Evolutionary conservation across 176 grass and related monocot genomes (phyloP).

Genomic region (Paspalum vaginatum): DNA sequence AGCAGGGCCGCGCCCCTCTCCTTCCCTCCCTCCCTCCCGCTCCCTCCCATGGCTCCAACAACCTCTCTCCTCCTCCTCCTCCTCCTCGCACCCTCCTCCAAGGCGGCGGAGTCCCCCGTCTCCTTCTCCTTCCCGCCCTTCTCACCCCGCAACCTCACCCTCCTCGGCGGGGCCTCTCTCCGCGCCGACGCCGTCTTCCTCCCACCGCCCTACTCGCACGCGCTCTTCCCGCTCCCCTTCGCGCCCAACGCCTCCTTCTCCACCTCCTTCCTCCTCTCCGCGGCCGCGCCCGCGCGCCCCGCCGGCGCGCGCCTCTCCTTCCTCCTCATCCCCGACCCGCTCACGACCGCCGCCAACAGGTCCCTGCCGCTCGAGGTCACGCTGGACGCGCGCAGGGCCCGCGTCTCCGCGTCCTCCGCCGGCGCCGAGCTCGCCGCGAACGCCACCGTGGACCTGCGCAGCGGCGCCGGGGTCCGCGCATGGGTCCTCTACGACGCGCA

Average conservation of each 20-base stretch:
- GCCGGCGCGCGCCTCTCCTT: conserved; percentile 40
- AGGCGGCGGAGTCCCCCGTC: background rate
- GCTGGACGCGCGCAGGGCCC: conserved; percentile 37
- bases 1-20: no score
- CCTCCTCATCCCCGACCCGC: conserved; percentile 41
- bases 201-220: conserved; percentile 37
- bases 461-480: conserved; percentile 39
- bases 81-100: background rate
- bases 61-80: background rate
- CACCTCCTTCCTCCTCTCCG: conserved; percentile 35
- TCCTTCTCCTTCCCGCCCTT: conserved; percentile 35
- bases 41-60: background rate
- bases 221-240: conserved; percentile 38
- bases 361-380: conserved; percentile 33
- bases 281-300: conserved; percentile 17
- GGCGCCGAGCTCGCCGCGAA: conserved; percentile 9
- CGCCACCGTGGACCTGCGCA: conserved; percentile 42
- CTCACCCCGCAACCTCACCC: conserved; percentile 33
- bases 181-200: conserved; percentile 24
- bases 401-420: background rate
- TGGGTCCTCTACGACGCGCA: conserved; percentile 48
- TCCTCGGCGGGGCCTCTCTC: conserved; percentile 32
- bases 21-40: no score
- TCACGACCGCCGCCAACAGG: conserved; percentile 14
- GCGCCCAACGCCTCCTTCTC: background rate